A percentile compares a stretch with the other conserved stretches of the same genome.
Evolutionary conservation across 78 protist genomes (phyloP).

Genomic region (Dictyostelium discoideum): dicty_2.7 NC_007089.4:2772501-2773000

Average conservation of each 20-base stretch:
- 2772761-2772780: constrained; percentile 42
- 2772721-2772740: constrained; percentile 85
- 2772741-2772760: constrained; percentile 50
- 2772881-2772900: constrained; percentile 76
- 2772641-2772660: constrained; percentile 11
- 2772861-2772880: constrained; percentile 5
- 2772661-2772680: constrained; percentile 71
- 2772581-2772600: constrained; percentile 71
- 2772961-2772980: background rate
- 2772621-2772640: constrained; percentile 60
- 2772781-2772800: no score
- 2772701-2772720: constrained; percentile 82
- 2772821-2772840: no score
- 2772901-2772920: constrained; percentile 57
- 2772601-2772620: constrained; percentile 77
- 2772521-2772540: constrained; percentile 2
- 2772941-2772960: background rate
- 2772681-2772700: constrained; percentile 79
- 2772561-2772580: constrained; percentile 54
- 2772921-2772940: constrained; percentile 3
- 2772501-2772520: constrained; percentile 7
- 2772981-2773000: background rate
- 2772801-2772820: no score
- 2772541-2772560: background rate
- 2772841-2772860: no score